These are phyloP conservation scores for Akanthomyces lecanii DNA, from an alignment of 2,329 filamentous ascomycete species.

Conservation along the genomic window DNA sequence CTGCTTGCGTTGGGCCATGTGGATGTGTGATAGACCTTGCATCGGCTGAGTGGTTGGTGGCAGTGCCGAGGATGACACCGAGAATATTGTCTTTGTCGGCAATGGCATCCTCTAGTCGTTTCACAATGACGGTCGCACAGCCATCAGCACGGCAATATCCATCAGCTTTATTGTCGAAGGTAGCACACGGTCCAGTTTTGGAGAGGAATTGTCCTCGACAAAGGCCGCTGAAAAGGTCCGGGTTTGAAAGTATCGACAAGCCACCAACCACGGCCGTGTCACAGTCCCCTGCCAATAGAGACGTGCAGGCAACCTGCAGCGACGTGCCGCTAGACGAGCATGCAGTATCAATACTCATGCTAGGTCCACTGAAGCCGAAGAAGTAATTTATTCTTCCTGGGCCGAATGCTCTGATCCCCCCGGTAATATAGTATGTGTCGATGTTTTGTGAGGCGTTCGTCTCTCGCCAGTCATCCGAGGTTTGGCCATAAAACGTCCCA, in stretches of 20 bases:
- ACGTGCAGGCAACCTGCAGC: constrained; percentile 50
- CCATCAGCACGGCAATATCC: constrained; percentile 80
- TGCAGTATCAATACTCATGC: constrained; percentile 32
- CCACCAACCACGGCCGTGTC: constrained; percentile 78
- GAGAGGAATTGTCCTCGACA: constrained; percentile 74
- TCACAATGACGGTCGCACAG: constrained; percentile 70
- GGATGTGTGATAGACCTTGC: constrained; percentile 81
- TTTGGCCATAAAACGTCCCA: constrained; percentile 72
- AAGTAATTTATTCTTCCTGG: constrained; percentile 65
- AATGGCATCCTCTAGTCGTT: constrained; percentile 73
- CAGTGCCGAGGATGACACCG: constrained; percentile 69
- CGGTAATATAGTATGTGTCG: constrained; percentile 52
- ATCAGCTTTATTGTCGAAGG: constrained; percentile 75
- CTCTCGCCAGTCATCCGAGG: constrained; percentile 76
- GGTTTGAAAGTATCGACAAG: constrained; percentile 68
- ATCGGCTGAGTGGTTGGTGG: constrained; percentile 78
- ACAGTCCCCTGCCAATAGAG: constrained; percentile 56
- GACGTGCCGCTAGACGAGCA: constrained; percentile 32
- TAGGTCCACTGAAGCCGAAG: constrained; percentile 46
- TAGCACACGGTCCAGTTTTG: constrained; percentile 48
- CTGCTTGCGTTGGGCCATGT: constrained; percentile 42
- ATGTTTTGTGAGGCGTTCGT: constrained; percentile 67
- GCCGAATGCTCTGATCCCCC: constrained; percentile 46
- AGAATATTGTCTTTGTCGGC: constrained; percentile 72
- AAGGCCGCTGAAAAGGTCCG: constrained; percentile 72